These are phyloP conservation scores for Solanum appendiculatum DNA, from an alignment of 257 asterid species.

Conservation along the genomic window DNA sequence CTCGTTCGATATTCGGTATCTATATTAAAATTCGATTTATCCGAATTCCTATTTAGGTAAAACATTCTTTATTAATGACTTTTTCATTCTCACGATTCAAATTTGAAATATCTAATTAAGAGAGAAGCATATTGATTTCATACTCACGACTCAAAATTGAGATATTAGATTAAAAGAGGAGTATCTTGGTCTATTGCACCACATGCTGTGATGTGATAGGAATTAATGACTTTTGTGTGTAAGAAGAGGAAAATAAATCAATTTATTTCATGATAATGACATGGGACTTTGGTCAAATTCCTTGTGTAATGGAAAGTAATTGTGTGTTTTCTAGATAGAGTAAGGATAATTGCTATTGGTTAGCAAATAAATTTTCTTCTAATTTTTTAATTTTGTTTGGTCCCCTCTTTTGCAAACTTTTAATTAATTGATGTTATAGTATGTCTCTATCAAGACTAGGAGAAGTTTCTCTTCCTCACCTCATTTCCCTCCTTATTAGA, in stretches of 20 bases:
- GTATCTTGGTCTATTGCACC: background rate
- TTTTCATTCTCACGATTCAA: accelerated
- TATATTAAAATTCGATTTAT: accelerated
- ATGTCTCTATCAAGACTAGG: background rate
- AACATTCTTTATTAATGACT: accelerated
- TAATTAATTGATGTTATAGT: background rate
- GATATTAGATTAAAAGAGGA: background rate
- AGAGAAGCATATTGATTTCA: background rate
- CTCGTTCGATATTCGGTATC: accelerated
- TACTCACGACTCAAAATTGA: accelerated
- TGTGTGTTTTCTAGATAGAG: background rate
- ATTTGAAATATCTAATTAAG: background rate
- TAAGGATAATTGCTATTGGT: background rate
- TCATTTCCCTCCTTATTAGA: background rate
- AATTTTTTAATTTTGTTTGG: background rate
- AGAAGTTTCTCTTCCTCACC: background rate
- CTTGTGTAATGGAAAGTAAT: background rate
- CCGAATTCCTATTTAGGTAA: accelerated
- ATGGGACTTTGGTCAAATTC: background rate
- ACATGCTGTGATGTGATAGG: background rate
- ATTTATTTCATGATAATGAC: background rate
- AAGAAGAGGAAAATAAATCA: background rate
- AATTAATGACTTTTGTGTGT: background rate
- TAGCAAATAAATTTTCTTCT: background rate
- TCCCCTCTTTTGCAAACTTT: background rate